phyloP scores from a whole-genome alignment of 2,329 filamentous ascomycete species.

The Periglandula ipomoeae region DNA sequence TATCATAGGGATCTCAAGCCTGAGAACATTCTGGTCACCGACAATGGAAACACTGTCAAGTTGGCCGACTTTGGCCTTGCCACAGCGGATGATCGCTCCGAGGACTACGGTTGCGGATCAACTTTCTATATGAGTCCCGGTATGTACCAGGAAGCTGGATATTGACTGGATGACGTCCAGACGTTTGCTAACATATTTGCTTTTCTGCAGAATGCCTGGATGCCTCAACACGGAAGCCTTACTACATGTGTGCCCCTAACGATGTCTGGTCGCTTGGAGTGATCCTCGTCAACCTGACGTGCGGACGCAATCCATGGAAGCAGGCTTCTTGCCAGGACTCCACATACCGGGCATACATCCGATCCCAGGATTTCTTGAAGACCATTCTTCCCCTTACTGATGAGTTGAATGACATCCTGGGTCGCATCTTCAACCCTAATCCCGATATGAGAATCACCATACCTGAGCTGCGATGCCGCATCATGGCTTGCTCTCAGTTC shows the following conservation, averaged over 20 bases:
- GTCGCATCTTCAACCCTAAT: constrained; percentile 78
- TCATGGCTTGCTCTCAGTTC: constrained; percentile 67
- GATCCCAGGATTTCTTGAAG: constrained; percentile 79
- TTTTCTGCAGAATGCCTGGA: constrained; percentile 72
- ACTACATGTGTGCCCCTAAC: constrained; percentile 87
- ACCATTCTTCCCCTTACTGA: constrained; percentile 85
- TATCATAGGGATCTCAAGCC: constrained; percentile 98
- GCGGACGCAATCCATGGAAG: constrained; percentile 98
- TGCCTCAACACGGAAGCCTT: constrained; percentile 62
- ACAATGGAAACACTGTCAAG: constrained; percentile 83
- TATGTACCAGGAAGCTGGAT: constrained; percentile 51
- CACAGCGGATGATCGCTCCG: constrained; percentile 71
- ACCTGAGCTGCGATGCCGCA: constrained; percentile 66
- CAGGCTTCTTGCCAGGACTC: constrained; percentile 88
- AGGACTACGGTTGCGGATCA: constrained; percentile 95
- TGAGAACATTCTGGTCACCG: constrained; percentile 91
- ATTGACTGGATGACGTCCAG: too few relatives aligned
- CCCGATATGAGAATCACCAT: constrained; percentile 76
- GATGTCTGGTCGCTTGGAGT: constrained; percentile 98
- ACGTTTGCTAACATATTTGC: constrained; percentile 12
- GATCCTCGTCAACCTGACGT: constrained; percentile 93
- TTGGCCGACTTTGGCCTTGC: constrained; percentile 96
- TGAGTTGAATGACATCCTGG: constrained; percentile 81
- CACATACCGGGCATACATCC: constrained; percentile 84
- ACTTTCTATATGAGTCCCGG: constrained; percentile 99